Evolutionary conservation across 2,329 filamentous ascomycete species (phyloP), one percentile per base, ranked within the genome.

Genomic region (Pseudogymnoascus sp.): DNA sequence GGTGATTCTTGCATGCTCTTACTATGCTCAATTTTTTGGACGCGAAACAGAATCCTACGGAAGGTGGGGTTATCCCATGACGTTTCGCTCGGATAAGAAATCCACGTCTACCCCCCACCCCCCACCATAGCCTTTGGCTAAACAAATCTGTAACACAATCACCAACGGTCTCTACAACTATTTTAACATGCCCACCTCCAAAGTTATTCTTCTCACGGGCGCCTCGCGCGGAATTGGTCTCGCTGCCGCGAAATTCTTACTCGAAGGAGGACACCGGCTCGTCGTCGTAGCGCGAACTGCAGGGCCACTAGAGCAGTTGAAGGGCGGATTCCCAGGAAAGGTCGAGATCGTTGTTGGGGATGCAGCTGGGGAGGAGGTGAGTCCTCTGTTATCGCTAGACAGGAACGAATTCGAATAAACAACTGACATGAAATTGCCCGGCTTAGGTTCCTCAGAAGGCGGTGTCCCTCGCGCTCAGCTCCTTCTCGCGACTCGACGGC

Each of bases 401-500:
- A 31, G 16, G n/a, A 14, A 31, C 10, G 56, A 62, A 21, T 21
- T 19, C 14, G 10, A 33, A 11, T 6, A 11, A 13, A 26, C 6
- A 31, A 47, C 59, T 60, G 33, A 60, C 59, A 61, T 61, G 47
- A n/a, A 19, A 29, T 47, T 59, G 29, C 35, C 8, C 10, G 53
- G 24, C 24, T 61, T n/a, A 74, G 72, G 66, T 88, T 29, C 82
- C 85, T 3, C 74, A 81, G 1, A 83, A 83, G 71, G 82, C 89
- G 4, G 84, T 91, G 4, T 79, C 87, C 3, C 76, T 86, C 0
- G 88, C 92, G 0, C 71, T 89, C 10, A 77, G 82, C 29, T 77
- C 82, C 0, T 97, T 91, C 74, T 88, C 87, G 8, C 80, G 79
- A 59, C 76, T 99, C 4, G 92, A 99, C 72, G 89, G 87, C 1